Conservation (phyloP, 2,329 filamentous ascomycete genomes). For the Trichoderma sp. region DNA sequence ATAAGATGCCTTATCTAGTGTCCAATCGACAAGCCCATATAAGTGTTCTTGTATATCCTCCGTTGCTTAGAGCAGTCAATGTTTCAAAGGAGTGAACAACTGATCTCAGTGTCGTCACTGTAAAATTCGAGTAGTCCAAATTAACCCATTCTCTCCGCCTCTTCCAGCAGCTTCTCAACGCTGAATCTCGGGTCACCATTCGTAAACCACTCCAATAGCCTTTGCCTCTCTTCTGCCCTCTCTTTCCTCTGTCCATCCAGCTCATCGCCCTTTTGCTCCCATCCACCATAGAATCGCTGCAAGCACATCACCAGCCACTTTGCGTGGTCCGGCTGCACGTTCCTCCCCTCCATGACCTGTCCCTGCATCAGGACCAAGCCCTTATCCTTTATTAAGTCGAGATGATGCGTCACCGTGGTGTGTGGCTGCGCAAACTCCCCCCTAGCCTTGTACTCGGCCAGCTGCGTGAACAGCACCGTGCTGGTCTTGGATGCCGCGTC, state of each 20-base stretch:
- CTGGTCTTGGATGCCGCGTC: slow-evolving; percentile 66
- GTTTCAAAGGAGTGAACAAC: neutral
- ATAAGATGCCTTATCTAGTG: slow-evolving; percentile 4
- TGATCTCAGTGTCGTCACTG: neutral
- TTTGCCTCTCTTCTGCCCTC: slow-evolving; percentile 65
- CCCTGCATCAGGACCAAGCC: slow-evolving; percentile 87
- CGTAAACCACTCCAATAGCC: slow-evolving; percentile 80
- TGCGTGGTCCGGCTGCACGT: slow-evolving; percentile 79
- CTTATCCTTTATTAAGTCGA: slow-evolving; percentile 74
- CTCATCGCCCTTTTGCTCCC: slow-evolving; percentile 52
- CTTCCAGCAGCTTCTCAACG: slow-evolving; percentile 82
- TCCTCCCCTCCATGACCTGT: slow-evolving; percentile 72
- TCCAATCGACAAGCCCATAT: slow-evolving; percentile 17
- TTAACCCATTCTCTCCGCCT: slow-evolving; percentile 77
- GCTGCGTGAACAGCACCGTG: slow-evolving; percentile 88
- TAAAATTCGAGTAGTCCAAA: neutral
- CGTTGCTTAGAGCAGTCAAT: neutral
- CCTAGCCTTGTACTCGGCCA: slow-evolving; percentile 89
- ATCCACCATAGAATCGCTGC: slow-evolving; percentile 86
- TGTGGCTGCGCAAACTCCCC: slow-evolving; percentile 91
- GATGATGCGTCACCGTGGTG: slow-evolving; percentile 90
- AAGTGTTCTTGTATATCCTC: neutral
- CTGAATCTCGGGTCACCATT: slow-evolving; percentile 78
- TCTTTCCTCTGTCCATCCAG: slow-evolving; percentile 51
- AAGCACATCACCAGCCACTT: slow-evolving; percentile 89